Conservation (phyloP, 2,329 filamentous ascomycete genomes). For the Fusarium duplospermum region DNA sequence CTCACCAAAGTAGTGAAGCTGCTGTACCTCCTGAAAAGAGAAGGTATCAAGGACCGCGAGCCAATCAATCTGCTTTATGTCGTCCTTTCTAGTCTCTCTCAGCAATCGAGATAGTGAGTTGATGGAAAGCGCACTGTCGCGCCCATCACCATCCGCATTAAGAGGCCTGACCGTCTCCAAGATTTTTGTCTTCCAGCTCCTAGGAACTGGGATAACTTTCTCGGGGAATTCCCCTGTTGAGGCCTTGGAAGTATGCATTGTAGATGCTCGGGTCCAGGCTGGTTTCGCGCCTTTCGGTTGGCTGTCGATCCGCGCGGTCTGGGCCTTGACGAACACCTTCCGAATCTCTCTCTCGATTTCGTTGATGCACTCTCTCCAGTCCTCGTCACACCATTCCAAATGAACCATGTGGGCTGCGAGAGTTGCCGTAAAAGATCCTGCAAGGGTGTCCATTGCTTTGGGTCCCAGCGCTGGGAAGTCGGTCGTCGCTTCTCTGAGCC, state of each 20-base stretch:
- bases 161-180: too few relatives aligned
- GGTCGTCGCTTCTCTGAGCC: constrained; percentile 2
- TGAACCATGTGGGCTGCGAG: constrained; percentile 8
- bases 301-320: constrained; percentile 3
- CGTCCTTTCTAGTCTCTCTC: not conserved
- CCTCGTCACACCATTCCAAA: constrained; percentile 18
- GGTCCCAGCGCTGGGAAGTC: not conserved
- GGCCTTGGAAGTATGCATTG: not conserved
- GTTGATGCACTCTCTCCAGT: constrained; percentile 28
- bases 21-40: constrained; percentile 12
- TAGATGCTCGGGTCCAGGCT: not conserved
- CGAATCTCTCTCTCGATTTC: constrained; percentile 13
- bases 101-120: too few relatives aligned
- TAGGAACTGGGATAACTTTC: too few relatives aligned
- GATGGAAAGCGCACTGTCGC: too few relatives aligned
- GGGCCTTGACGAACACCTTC: too few relatives aligned
- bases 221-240: not conserved
- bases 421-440: constrained; percentile 3
- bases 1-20: constrained; percentile 7
- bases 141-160: too few relatives aligned
- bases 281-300: not conserved
- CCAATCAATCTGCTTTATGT: not conserved
- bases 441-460: not conserved
- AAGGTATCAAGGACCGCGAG: constrained; percentile 16
- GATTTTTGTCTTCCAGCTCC: too few relatives aligned